Evolutionary conservation across 1,139 yeast genomes (phyloP), one percentile per base, ranked within the genome.

Genomic region (Kurtzmaniella quercitrusa): DNA sequence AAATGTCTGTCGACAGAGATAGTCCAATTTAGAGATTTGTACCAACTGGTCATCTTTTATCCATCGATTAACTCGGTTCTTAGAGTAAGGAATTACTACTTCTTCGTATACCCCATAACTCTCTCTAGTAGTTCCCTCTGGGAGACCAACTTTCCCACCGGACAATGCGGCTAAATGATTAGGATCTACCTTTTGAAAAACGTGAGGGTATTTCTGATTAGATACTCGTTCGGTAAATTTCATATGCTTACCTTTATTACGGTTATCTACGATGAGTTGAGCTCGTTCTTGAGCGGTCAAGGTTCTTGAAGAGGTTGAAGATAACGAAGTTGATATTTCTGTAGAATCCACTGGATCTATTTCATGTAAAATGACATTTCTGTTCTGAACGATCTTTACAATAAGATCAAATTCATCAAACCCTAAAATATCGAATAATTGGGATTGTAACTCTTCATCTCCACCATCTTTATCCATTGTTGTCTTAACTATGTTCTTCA

Each of bases 401-500:
- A 90, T 85, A 43, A 90, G 63, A 43, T 89, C 96, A 48, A 93
- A 75, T 55, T 89, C 85, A 33, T 89, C 96, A 54, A 82, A 85
- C 0, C 98, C 98, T 3, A 93, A 63, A 9, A 87, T 72, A 57
- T 90, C 96, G 50, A 88, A 82, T 34, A 93, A 63, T 1, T 74
- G 60, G 7, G 85, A 79, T 54, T 86, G 93, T 11, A 83, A 60
- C 41, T 81, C 85, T 41, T 81, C 85, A 43, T 82, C 89, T 33
- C 73, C 58, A 41, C 81, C 85, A 44, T 82, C 89, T 33, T 73
- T 58, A 7, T 63, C 58, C 31, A 70, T 63, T 2, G 38, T 19
- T 1, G 58, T 46, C 14, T 53, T 52, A 9, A 75, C 46, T 1
- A 55, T 47, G 11, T 53, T 50, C 3, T 63, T 44, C 2, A 71